Evolutionary conservation across 495 filamentous ascomycete species (phyloP).

Genomic region (Daldinia bambusicola): DNA sequence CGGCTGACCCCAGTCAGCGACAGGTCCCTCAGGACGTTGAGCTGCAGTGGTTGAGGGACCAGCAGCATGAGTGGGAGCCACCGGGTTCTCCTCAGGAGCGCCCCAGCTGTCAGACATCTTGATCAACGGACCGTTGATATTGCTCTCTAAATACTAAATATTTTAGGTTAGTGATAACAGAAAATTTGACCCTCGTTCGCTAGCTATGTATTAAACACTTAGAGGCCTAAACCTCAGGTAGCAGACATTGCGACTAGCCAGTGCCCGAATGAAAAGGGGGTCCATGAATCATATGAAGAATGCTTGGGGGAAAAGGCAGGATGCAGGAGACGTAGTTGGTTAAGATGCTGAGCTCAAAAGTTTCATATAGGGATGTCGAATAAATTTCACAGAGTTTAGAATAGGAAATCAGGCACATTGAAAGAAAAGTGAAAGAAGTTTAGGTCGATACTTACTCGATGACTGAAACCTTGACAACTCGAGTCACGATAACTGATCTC

Average conservation of each 20-base stretch:
- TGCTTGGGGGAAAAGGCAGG: background rate
- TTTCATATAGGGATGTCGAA: background rate
- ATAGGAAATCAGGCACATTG: background rate
- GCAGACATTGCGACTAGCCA: background rate
- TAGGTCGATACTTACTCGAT: background rate
- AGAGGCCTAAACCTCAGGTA: background rate
- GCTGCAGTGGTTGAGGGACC: constrained; percentile 32
- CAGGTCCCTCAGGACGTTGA: constrained; percentile 27
- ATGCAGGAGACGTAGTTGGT: background rate
- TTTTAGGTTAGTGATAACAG: background rate
- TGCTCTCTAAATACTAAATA: background rate
- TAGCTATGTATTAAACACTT: background rate
- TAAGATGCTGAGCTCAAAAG: background rate
- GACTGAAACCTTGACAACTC: background rate
- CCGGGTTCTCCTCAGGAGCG: constrained; percentile 47
- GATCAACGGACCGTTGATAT: constrained; percentile 2
- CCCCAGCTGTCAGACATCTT: constrained; percentile 53
- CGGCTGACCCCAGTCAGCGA: constrained; percentile 63
- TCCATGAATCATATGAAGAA: background rate
- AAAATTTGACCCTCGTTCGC: background rate
- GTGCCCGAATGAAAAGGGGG: too few relatives aligned
- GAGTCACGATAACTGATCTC: background rate
- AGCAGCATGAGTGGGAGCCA: constrained; percentile 39
- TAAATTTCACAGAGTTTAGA: background rate
- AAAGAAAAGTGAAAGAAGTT: background rate